Base-by-base conservation (phyloP, 2,329 filamentous ascomycete species). In the Fusarium verticillioides region DNA sequence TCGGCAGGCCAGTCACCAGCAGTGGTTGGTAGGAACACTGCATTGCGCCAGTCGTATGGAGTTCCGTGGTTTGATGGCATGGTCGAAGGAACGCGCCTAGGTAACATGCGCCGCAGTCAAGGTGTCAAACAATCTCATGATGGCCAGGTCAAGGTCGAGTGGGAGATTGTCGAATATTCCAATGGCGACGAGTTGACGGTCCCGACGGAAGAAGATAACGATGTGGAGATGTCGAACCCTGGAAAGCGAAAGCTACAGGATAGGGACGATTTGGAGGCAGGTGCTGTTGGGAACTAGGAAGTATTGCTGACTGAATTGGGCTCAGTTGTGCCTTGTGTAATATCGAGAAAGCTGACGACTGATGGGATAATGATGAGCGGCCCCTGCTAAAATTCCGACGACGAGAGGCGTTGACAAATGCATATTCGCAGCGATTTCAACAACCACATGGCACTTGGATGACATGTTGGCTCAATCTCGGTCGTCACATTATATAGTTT, bases 51-150 rank as follows among this genome's bases (percentile, higher is more conserved):
- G 50, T 90, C 90, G 7, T 94, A 91, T 85, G 92, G 92, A 6
- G 87, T 96, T 34, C 93, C 94, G 0, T 97, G 94, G 94, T 96
- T 97, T 75, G 94, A 97, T 76, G 89, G 90, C 72, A 87, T 97
- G 86, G 88, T 97, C 6, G 89, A 93, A 77, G 92, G 94, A 60
- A 95, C 93, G 74, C 87, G 86, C 43, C 83, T 97, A 46, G 93
- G 93, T 4, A 90, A 87, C 57, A 86, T 93, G 81, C 90, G 90
- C 79, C 89, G 89, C 74, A 87, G 90, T 21, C 87, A 88, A 64
- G 88, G 90, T 32, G 83, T 86, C 39, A 82, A 82, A 52, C 78
- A 80, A 57, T 91, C 88, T 57, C 83, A 83, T n/a, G 90, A 94
- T 79, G 92, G 92, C 21, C 86, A 84, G 34, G 88, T 91, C 42